These are phyloP conservation scores for Aspergillus sp. DNA, from an alignment of 2,329 filamentous ascomycete species.

Conservation along the genomic window DNA sequence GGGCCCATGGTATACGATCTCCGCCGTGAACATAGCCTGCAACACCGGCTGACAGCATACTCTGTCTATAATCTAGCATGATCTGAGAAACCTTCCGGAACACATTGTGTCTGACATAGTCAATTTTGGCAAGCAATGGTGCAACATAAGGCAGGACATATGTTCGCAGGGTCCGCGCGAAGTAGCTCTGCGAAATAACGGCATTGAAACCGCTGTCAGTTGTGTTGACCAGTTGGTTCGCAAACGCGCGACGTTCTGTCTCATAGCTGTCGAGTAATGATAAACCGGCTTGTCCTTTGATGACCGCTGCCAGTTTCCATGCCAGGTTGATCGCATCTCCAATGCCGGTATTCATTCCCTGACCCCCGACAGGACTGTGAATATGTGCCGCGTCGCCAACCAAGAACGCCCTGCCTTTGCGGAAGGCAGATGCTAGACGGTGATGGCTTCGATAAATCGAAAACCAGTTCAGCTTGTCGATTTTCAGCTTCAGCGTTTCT, in stretches of 20 bases:
- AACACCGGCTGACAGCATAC: slow-evolving; percentile 36
- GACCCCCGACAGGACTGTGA: slow-evolving; percentile 56
- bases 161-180: slow-evolving; percentile 43
- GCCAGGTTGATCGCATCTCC: slow-evolving; percentile 56
- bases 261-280: slow-evolving; percentile 51
- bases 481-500: slow-evolving; percentile 22
- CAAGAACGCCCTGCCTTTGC: slow-evolving; percentile 52
- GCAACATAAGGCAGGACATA: slow-evolving; percentile 41
- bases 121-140: slow-evolving; percentile 24
- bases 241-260: slow-evolving; percentile 50
- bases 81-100: slow-evolving; percentile 46
- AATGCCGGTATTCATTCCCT: slow-evolving; percentile 60
- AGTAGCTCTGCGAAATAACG: slow-evolving; percentile 38
- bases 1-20: slow-evolving; percentile 44
- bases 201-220: slow-evolving; percentile 46
- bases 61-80: slow-evolving; percentile 45
- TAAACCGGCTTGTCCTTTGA: slow-evolving; percentile 39
- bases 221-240: slow-evolving; percentile 41
- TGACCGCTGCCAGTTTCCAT: slow-evolving; percentile 54
- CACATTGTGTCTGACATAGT: slow-evolving; percentile 17
- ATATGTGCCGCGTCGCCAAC: slow-evolving; percentile 60
- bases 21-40: slow-evolving; percentile 46
- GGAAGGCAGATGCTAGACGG: slow-evolving; percentile 44
- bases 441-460: slow-evolving; percentile 50
- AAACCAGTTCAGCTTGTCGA: slow-evolving; percentile 40